A percentile compares a stretch with the other conserved stretches of the same genome.
These are phyloP conservation scores for Exophiala oligosperma DNA, from an alignment of 2,329 filamentous ascomycete genomes.

Conservation along the genomic window DNA sequence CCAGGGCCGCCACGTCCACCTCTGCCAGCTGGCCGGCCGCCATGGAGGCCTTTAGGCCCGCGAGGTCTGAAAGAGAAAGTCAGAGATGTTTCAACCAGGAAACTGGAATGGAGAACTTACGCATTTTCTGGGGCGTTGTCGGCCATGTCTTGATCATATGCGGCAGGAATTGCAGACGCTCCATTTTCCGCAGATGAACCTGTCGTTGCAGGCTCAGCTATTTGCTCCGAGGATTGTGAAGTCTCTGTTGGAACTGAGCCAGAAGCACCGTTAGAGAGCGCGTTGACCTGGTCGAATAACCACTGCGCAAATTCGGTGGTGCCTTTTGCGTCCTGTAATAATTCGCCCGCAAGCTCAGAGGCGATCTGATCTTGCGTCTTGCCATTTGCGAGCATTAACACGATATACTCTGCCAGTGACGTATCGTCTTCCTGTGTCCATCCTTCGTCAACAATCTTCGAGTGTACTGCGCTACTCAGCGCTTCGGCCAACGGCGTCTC, in stretches of 20 bases:
- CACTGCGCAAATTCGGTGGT: conserved; percentile 83
- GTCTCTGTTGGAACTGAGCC: conserved; percentile 7
- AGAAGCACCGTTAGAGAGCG: conserved; percentile 19
- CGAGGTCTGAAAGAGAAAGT: conserved; percentile 66
- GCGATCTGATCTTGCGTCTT: conserved; percentile 91
- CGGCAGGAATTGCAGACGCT: conserved; percentile 45
- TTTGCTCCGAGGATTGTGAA: conserved; percentile 56
- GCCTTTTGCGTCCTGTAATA: conserved; percentile 81
- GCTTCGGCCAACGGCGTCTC: conserved; percentile 83
- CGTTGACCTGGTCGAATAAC: conserved; percentile 82
- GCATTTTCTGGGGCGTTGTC: conserved; percentile 30
- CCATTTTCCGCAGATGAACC: conserved; percentile 49
- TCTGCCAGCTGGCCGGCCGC: conserved; percentile 63
- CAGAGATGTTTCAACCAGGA: background rate
- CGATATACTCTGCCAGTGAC: conserved; percentile 90
- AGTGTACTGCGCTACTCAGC: conserved; percentile 78
- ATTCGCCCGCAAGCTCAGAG: conserved; percentile 80
- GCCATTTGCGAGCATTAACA: conserved; percentile 94
- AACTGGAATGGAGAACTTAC: conserved; percentile 17
- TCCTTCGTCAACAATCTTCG: conserved; percentile 88
- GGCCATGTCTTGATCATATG: conserved; percentile 26
- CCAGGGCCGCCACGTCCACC: conserved; percentile 83
- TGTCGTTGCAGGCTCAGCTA: conserved; percentile 57
- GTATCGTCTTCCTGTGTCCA: conserved; percentile 83
- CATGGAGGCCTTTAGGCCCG: conserved; percentile 92